Percentiles rank a stretch among this genome's conserved stretches.
These are phyloP conservation scores for Andrographis paniculata DNA, from an alignment of 305 asterid genomes.

Conservation along the genomic window DNA sequence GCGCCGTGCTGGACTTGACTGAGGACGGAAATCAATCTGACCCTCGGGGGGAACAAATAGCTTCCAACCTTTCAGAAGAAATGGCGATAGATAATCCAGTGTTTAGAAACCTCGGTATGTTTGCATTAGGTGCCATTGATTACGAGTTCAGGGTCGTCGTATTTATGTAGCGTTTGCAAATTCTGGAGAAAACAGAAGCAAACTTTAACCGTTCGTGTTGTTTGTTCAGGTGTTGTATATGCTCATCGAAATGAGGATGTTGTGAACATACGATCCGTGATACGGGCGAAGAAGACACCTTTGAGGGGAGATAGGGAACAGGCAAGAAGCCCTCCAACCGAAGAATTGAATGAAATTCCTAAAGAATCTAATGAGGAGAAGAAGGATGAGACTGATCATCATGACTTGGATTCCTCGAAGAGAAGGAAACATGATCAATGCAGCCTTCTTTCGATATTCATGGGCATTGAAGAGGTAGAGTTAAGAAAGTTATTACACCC, in stretches of 20 bases:
- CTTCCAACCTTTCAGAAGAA: conserved; percentile 15
- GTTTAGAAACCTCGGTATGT: conserved; percentile 69
- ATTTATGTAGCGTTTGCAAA: too few relatives aligned
- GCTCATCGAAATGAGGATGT: conserved; percentile 87
- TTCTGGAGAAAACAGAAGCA: too few relatives aligned
- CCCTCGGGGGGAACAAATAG: conserved; percentile 25
- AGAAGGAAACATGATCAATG: conserved; percentile 39
- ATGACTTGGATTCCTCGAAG: conserved; percentile 26
- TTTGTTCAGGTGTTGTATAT: conserved; percentile 62
- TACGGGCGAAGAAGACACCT: conserved; percentile 11
- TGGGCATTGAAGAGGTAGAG: conserved; percentile 65
- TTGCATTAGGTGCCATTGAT: conserved; percentile 8
- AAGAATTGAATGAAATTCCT: conserved; percentile 28
- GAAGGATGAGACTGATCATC: conserved; percentile 22
- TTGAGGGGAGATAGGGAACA: conserved; percentile 17
- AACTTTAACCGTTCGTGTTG: background rate
- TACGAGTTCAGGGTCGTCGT: too few relatives aligned
- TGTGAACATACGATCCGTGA: conserved; percentile 46
- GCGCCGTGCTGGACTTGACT: conserved; percentile 24
- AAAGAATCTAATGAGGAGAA: conserved; percentile 1
- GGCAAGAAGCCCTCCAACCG: conserved; percentile 16
- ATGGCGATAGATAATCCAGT: conserved; percentile 25
- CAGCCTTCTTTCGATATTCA: conserved; percentile 48
- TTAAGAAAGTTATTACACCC: conserved; percentile 56
- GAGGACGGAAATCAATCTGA: conserved; percentile 32